Evolutionary conservation across 2,329 filamentous ascomycete genomes (phyloP), one percentile per base, ranked within the genome.

Genomic region (Aureobasidium sp.): DNA sequence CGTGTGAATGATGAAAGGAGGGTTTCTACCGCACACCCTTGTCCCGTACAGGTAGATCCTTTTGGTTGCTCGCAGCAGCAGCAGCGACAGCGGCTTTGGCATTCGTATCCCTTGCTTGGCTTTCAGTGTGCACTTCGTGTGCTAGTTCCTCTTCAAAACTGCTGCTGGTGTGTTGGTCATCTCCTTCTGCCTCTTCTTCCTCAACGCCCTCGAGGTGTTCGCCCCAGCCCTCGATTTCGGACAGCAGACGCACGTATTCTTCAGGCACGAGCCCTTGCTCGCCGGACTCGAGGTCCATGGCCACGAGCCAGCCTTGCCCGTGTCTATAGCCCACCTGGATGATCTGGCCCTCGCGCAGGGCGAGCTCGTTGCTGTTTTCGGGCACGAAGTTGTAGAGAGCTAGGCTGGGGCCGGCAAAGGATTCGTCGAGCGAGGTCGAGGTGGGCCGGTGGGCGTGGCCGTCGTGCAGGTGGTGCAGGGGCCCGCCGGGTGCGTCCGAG

Each of bases 261-360:
- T 99, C 94, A 0, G 94, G 94, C 1, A 99, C 94, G 37, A 99
- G 80, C 0, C 94, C 94, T 69, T 90, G 95, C 75, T 99, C 94
- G 2, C 83, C 90, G 0, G 91, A 96, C 73, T 90, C 92, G 13
- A 93, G 92, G 69, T 99, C 94, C 75, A 96, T 90, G 4, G 94
- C 94, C 25, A 99, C 94, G 55, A 99, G 81, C 94, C 94, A 99
- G 60, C 94, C 94, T 74, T 97, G 91, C 17, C 93, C 93, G 70
- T 97, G 92, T 45, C 94, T 84, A 73, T 97, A 99, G 17, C 90
- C 95, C 25, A 99, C 92, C 79, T 94, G 88, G 60, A 99, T 96
- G 61, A 96, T 90, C 70, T 99, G 94, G 6, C 94, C 94, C 74
- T 99, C 94, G 0, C 90, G 86, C 49, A 99, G 78, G 4, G 91